phyloP scores from a whole-genome alignment of 176 grass and related monocot genomes.

The Hordeum marinum region DNA sequence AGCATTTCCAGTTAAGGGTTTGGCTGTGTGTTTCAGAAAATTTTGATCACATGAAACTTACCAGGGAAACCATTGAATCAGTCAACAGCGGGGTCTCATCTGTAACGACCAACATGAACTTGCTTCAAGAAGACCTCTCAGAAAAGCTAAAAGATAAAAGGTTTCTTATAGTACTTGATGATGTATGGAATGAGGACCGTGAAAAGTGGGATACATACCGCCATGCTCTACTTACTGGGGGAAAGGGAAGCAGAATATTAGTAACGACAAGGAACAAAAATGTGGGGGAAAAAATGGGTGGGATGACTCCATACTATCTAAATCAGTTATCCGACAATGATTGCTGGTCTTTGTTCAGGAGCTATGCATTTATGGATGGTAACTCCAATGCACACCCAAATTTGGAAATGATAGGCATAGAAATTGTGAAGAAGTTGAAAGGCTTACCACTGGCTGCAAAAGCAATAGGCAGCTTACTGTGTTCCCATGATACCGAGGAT shows the following conservation, averaged over 20 bases:
- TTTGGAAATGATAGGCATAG: conserved; percentile 65
- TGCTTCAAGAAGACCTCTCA: conserved; percentile 67
- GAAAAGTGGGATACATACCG: conserved; percentile 61
- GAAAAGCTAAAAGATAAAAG: conserved; percentile 48
- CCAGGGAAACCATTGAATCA: conserved; percentile 67
- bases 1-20: conserved; percentile 56
- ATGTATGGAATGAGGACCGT: conserved; percentile 76
- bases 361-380: conserved; percentile 57
- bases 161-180: conserved; percentile 83
- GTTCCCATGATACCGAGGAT: conserved; percentile 37
- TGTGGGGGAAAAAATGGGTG: conserved; percentile 53
- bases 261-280: conserved; percentile 62
- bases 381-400: conserved; percentile 41
- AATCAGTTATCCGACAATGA: conserved; percentile 55
- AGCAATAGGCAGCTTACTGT: conserved; percentile 68
- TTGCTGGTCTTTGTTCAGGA: conserved; percentile 77
- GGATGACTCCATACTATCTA: conserved; percentile 38
- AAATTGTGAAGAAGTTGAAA: conserved; percentile 80
- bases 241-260: conserved; percentile 55
- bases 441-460: conserved; percentile 71
- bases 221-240: conserved; percentile 30
- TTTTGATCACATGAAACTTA: conserved; percentile 72
- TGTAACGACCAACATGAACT: conserved; percentile 51
- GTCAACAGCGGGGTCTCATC: conserved; percentile 26
- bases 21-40: conserved; percentile 75